These are phyloP conservation scores for Tarenaya hassleriana DNA, from an alignment of 345 rosid species.

Conservation along the genomic window DNA sequence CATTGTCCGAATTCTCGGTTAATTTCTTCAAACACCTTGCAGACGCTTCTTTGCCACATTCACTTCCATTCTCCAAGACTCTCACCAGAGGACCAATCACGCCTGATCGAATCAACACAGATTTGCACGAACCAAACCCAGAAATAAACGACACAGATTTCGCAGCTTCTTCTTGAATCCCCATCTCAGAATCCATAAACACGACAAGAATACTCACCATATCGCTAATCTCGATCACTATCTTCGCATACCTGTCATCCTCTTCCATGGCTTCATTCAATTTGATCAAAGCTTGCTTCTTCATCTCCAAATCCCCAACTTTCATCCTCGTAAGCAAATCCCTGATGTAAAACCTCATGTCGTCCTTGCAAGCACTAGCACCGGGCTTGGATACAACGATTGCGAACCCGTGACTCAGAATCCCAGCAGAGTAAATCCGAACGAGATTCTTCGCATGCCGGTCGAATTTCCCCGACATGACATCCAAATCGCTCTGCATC, in stretches of 20 bases:
- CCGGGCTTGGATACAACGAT: slow-evolving; percentile 76
- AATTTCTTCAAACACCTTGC: slow-evolving; percentile 55
- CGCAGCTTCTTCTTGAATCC: slow-evolving; percentile 46
- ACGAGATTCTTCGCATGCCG: slow-evolving; percentile 44
- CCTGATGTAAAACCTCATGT: slow-evolving; percentile 68
- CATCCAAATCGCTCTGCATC: slow-evolving; percentile 95
- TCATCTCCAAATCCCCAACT: slow-evolving; percentile 58
- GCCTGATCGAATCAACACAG: slow-evolving; percentile 48
- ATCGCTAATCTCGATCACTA: slow-evolving; percentile 41
- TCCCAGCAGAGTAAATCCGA: slow-evolving; percentile 54
- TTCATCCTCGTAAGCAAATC: slow-evolving; percentile 76
- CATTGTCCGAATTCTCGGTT: slow-evolving; percentile 79
- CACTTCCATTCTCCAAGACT: slow-evolving; percentile 49
- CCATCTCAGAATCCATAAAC: slow-evolving; percentile 44
- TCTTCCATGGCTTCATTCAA: slow-evolving; percentile 39
- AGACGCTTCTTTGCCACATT: slow-evolving; percentile 41
- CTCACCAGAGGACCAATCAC: slow-evolving; percentile 51
- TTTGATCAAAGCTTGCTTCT: slow-evolving; percentile 50
- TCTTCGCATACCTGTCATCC: slow-evolving; percentile 47
- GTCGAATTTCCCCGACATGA: slow-evolving; percentile 51
- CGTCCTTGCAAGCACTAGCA: slow-evolving; percentile 58
- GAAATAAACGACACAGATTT: slow-evolving; percentile 42
- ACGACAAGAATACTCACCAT: slow-evolving; percentile 36
- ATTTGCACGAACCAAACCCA: slow-evolving; percentile 45
- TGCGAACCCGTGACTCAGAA: slow-evolving; percentile 59